Base-by-base conservation (phyloP, 2,329 filamentous ascomycete genomes). In the Penicillium polonicum region DNA sequence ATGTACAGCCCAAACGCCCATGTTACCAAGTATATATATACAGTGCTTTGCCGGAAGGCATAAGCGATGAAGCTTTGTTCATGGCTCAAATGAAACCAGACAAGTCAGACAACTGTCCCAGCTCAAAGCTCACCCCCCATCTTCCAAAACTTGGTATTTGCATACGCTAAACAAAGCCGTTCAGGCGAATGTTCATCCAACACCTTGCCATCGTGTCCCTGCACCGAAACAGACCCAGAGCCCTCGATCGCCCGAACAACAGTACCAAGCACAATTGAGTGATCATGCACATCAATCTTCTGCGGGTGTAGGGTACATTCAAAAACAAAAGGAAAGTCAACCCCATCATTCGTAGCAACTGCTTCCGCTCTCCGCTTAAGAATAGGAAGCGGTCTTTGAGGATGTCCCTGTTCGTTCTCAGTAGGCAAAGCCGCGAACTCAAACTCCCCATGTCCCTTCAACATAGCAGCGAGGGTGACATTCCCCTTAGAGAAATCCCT, bases 71-170 rank as follows among this genome's bases (percentile, higher is more conserved):
- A 45, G 48, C 48, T 13, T 17, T 43, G 10, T 52, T 31, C 4
- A 25, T 10, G 21, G 41, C 21, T 31, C 25, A 23, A 9, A 31
- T 33, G 19, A 27, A 25, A 39, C n/a, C 10, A 49, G 10, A 12
- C 15, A 50, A 15, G 7, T n/a, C n/a, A 43, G 45, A 41, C 12
- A 15, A n/a, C 49, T 41, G 23, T 51, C 52, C 50, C 46, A 21
- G 10, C 15, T 64, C 49, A 71, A 52, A 74, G 65, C 46, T 72
- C 64, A 44, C 65, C 62, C 0, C 75, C 75, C 70, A 77, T 76
- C 54, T 70, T 71, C 75, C 75, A 78, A 55, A 78, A 78, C 21
- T 69, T 65, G 19, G 75, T 77, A 60, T 78, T 73, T 10, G 74
- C 76, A 66, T 78, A 78, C 5, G 75, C 72, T 61, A 78, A 61